Conservation (phyloP, 192 early-diverging fungal species). For the Geranomyces michiganensis region DNA sequence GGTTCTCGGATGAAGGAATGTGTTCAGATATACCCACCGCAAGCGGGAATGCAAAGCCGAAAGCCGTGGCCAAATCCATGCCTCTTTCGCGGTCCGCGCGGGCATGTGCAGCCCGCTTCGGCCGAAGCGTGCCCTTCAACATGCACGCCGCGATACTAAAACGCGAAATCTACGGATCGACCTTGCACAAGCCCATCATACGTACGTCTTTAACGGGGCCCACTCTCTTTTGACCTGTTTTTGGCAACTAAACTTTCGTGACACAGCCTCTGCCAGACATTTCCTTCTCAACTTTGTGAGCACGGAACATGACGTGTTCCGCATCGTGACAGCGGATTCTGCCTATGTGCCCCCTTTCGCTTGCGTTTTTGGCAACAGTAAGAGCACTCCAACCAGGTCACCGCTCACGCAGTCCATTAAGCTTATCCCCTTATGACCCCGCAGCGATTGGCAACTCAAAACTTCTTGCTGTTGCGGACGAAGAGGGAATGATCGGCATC, state of each 20-base stretch:
- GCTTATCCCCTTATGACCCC: background rate
- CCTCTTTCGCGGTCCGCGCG: background rate
- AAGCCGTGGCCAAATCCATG: background rate
- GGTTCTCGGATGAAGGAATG: background rate
- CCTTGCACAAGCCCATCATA: background rate
- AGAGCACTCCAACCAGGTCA: background rate
- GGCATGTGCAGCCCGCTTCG: background rate
- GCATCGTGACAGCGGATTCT: background rate
- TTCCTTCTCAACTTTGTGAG: slow-evolving; percentile 28
- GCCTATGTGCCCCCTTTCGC: slow-evolving; percentile 38
- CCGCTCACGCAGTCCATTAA: background rate
- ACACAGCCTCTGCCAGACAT: slow-evolving; percentile 10
- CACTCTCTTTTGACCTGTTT: background rate
- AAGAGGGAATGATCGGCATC: slow-evolving; percentile 65
- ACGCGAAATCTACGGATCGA: background rate
- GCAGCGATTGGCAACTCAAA: slow-evolving; percentile 57
- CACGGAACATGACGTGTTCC: slow-evolving; percentile 31
- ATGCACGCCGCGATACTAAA: background rate
- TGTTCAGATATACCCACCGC: background rate
- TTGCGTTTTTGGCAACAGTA: slow-evolving; percentile 44
- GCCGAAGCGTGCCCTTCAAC: background rate
- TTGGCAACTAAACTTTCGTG: background rate
- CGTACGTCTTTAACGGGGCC: background rate
- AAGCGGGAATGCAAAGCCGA: background rate
- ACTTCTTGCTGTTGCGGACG: slow-evolving; percentile 69